Conservation (phyloP, 2,329 filamentous ascomycete genomes). For the Fusarium phyllophilum region DNA sequence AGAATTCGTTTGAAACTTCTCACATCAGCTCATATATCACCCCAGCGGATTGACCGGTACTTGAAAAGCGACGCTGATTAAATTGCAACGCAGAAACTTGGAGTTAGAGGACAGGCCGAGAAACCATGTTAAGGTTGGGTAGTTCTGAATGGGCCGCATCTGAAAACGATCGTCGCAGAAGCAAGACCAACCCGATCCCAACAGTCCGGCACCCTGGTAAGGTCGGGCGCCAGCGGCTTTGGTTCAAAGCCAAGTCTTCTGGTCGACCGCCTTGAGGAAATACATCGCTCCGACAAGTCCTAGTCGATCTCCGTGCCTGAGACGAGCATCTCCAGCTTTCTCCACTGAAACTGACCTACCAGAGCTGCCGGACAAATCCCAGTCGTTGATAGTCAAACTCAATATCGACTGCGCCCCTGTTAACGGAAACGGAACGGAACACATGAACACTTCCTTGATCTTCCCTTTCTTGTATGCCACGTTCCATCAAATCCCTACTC, state of each 20-base stretch:
- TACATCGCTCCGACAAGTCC: slow-evolving; percentile 21
- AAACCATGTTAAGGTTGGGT: slow-evolving; percentile 13
- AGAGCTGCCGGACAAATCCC: slow-evolving; percentile 5
- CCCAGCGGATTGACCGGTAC: slow-evolving; percentile 8
- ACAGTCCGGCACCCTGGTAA: slow-evolving; percentile 35
- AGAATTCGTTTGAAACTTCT: not conserved
- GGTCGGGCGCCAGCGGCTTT: slow-evolving; percentile 41
- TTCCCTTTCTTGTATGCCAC: not conserved
- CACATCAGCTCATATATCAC: not conserved
- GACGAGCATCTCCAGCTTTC: slow-evolving; percentile 35
- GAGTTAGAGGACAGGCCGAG: not conserved
- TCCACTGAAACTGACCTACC: slow-evolving; percentile 18
- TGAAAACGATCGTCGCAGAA: slow-evolving; percentile 28
- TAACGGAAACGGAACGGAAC: slow-evolving; percentile 10
- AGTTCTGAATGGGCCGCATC: slow-evolving; percentile 26
- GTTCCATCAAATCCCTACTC: slow-evolving; percentile 3
- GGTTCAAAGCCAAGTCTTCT: slow-evolving; percentile 42
- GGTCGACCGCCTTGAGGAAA: slow-evolving; percentile 30
- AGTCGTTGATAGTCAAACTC: slow-evolving; percentile 22
- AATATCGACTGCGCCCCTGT: slow-evolving; percentile 26
- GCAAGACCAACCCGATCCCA: slow-evolving; percentile 26
- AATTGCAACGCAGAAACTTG: slow-evolving; percentile 8
- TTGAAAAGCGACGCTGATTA: slow-evolving; percentile 6
- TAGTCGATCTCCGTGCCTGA: slow-evolving; percentile 35
- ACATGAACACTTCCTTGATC: slow-evolving; percentile 20